Evolutionary conservation across 2,329 filamentous ascomycete species (phyloP), one percentile per base, ranked within the genome.

Genomic region (Colletotrichum cordylinicola): DNA sequence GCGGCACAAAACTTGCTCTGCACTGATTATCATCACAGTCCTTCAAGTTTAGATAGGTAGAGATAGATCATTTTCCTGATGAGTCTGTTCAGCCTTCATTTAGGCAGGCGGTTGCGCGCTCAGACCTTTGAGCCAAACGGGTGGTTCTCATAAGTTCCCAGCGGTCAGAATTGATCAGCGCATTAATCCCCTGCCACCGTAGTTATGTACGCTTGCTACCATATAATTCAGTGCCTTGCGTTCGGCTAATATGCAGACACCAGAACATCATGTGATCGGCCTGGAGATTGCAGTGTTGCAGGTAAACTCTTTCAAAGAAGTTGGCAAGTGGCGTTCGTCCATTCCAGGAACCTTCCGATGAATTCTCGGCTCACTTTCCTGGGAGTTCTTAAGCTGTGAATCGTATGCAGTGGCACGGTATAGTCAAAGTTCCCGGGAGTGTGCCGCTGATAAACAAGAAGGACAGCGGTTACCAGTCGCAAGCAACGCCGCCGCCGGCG

Each of bases 251-350:
- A 48, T 0, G 18, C 39, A 48, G n/a, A 21, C 0, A 4, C 18
- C 18, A 48, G 39, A 0, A 0, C 2, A n/a, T 48, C 9, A 48
- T 0, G 12, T 12, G 18, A 0, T 48, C 18, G 1, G 9, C 18
- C 0, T 18, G 12, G 39, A n/a, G 18, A 48, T 21, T 48, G 18
- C 18, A 48, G 1, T 31, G 31, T n/a, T 48, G 18, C 39, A 12
- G 18, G 39, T 48, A 18, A n/a, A 7, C 18, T 10, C 0, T 0
- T 48, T 1, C 5, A 0, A 0, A 48, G 5, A 48, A 48, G 6
- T 48, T 18, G 1, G 8, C 39, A 4, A 6, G 18, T 2, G 0
- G 18, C 4, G n/a, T 3, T 43, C 16, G 16, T 2, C 4, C 2
- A 1, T 18, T 39, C 37, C 0, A 39, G 37, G 39, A 43, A 43